Percentiles rank a stretch among this genome's conserved stretches.
These are phyloP conservation scores for Flaveria bidentis DNA, from an alignment of 129 eudicot genomes.

Conservation along the genomic window DNA sequence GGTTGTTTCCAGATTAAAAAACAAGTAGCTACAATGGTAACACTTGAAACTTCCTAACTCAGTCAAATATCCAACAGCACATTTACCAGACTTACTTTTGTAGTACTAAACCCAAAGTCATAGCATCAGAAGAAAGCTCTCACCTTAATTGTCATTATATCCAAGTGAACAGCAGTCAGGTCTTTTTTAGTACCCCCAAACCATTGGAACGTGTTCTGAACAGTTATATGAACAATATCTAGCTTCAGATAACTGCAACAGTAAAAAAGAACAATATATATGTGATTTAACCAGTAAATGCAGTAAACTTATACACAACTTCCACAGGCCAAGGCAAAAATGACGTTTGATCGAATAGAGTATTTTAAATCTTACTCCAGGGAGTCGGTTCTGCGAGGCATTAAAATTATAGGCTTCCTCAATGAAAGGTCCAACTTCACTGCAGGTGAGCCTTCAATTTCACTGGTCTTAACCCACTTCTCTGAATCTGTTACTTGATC, in stretches of 20 bases:
- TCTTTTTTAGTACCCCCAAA: conserved; percentile 70
- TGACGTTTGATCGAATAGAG: not conserved
- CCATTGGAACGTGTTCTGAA: conserved; percentile 87
- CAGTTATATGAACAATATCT: conserved; percentile 90
- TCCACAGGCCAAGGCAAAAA: conserved; percentile 11
- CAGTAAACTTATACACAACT: not conserved
- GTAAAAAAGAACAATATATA: conserved; percentile 22
- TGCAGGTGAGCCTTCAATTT: conserved; percentile 98
- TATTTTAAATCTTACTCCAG: conserved; percentile 60
- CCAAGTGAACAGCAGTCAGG: conserved; percentile 73
- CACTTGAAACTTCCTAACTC: not conserved
- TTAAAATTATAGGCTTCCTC: conserved; percentile 81
- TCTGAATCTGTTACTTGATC: conserved; percentile 89
- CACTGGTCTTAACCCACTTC: conserved; percentile 80
- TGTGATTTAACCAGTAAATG: conserved; percentile 5
- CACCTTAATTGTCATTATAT: conserved; percentile 68
- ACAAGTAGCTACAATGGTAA: conserved; percentile 13
- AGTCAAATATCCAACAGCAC: conserved; percentile 2
- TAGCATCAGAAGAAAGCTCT: conserved; percentile 26
- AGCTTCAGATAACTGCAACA: conserved; percentile 89
- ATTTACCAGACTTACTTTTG: not conserved
- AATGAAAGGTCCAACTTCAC: conserved; percentile 91
- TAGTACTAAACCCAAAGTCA: conserved; percentile 9
- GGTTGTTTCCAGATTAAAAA: conserved; percentile 4
- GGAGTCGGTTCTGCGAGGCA: conserved; percentile 91